phyloP scores from a whole-genome alignment of 306 rosid genomes.

The Medicago ruthenica region DNA sequence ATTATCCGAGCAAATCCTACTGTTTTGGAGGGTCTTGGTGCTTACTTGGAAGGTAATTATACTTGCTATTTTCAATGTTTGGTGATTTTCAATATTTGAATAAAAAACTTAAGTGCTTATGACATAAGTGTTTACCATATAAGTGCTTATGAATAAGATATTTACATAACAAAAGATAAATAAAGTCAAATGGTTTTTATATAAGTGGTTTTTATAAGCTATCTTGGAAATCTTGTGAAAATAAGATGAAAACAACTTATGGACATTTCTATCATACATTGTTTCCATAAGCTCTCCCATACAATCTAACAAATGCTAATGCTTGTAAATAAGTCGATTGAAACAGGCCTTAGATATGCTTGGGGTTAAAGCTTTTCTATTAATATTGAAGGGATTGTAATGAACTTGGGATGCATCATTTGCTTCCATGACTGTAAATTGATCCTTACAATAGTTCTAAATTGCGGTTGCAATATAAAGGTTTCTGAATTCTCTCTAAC shows the following conservation, averaged over 20 bases:
- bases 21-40: conserved; percentile 94
- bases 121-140: too few species aligned
- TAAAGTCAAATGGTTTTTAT: neutral
- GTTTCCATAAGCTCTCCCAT: too few species aligned
- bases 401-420: conserved; percentile 26
- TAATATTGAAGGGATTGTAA: conserved; percentile 7
- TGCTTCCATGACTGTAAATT: conserved; percentile 11
- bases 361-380: neutral
- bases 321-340: too few species aligned
- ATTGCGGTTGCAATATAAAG: too few species aligned
- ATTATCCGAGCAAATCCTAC: conserved; percentile 91
- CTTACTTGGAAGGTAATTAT: conserved; percentile 81
- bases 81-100: neutral
- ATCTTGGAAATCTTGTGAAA: too few species aligned
- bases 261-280: too few species aligned
- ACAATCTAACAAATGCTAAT: too few species aligned
- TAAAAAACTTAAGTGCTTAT: too few species aligned
- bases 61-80: neutral
- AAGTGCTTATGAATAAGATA: too few species aligned
- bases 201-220: neutral
- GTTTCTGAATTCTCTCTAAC: too few species aligned
- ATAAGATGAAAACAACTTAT: too few species aligned
- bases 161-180: too few species aligned
- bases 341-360: neutral
- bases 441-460: neutral